phyloP scores from a whole-genome alignment of 2,329 filamentous ascomycete genomes.

The Pleoardoris graminearum region DNA sequence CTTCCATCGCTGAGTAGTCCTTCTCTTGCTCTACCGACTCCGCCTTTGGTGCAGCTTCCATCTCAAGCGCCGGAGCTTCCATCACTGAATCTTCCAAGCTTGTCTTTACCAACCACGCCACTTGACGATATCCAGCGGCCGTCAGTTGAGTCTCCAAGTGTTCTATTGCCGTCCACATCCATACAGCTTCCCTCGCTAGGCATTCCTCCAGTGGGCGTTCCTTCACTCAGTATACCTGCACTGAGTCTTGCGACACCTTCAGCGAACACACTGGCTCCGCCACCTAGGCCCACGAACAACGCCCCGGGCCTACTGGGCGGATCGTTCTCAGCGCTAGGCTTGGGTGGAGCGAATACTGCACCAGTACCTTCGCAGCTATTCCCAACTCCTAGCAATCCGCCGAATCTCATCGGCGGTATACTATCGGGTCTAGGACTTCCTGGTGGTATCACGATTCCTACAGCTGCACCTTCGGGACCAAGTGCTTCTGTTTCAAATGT shows the following conservation, averaged over 20 bases:
- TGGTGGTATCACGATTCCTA: neutral
- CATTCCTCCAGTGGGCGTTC: neutral
- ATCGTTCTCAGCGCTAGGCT: neutral
- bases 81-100: neutral
- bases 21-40: no score
- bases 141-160: neutral
- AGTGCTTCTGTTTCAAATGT: neutral
- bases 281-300: neutral
- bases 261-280: neutral
- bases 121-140: neutral
- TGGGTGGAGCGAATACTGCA: neutral
- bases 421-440: neutral
- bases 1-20: no score
- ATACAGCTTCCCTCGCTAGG: neutral
- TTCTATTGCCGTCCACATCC: neutral
- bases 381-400: neutral
- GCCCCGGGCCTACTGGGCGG: neutral
- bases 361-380: neutral
- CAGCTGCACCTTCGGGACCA: neutral
- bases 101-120: neutral
- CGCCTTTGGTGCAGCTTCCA: neutral
- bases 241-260: neutral
- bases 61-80: neutral
- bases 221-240: neutral
- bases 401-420: neutral